Conservation (phyloP, 2,329 filamentous ascomycete genomes). For the Colletotrichum sp. region DNA sequence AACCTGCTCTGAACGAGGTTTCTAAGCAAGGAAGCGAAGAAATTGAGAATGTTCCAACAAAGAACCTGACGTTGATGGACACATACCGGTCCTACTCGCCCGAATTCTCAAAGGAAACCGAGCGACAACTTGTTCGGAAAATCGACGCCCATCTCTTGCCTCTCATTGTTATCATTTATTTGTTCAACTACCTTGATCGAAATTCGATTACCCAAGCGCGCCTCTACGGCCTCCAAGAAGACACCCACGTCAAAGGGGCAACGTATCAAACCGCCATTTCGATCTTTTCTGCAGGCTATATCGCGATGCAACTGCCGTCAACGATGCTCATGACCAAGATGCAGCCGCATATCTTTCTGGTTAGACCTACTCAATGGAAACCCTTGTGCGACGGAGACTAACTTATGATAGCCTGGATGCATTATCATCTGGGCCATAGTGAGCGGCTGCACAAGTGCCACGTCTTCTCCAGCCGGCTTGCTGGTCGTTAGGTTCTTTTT, state of each 20-base stretch:
- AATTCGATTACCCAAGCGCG: slow-evolving; percentile 1
- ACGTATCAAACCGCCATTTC: slow-evolving; percentile 38
- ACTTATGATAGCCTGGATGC: background rate
- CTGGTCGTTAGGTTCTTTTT: slow-evolving; percentile 33
- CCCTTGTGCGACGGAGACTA: background rate
- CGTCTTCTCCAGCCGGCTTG: slow-evolving; percentile 6
- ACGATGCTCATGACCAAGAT: slow-evolving; percentile 36
- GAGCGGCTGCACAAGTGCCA: slow-evolving; percentile 25
- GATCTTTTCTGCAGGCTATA: slow-evolving; percentile 37
- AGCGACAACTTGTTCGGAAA: slow-evolving; percentile 37
- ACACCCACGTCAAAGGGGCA: background rate
- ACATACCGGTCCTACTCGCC: background rate
- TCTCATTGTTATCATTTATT: slow-evolving; percentile 56
- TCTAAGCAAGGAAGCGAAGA: background rate
- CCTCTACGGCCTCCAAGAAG: background rate
- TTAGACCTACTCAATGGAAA: slow-evolving; percentile 33
- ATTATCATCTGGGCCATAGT: slow-evolving; percentile 26
- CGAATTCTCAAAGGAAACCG: background rate
- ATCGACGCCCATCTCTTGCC: slow-evolving; percentile 46
- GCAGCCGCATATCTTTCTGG: slow-evolving; percentile 45
- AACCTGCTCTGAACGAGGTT: background rate
- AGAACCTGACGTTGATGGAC: background rate
- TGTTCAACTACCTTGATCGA: slow-evolving; percentile 38
- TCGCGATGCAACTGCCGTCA: slow-evolving; percentile 38
- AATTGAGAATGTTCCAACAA: background rate